A percentile compares a stretch with the other conserved stretches of the same genome.
Evolutionary conservation across 495 filamentous ascomycete species (phyloP).

Genomic region (Penicillium simplicissimum): DNA sequence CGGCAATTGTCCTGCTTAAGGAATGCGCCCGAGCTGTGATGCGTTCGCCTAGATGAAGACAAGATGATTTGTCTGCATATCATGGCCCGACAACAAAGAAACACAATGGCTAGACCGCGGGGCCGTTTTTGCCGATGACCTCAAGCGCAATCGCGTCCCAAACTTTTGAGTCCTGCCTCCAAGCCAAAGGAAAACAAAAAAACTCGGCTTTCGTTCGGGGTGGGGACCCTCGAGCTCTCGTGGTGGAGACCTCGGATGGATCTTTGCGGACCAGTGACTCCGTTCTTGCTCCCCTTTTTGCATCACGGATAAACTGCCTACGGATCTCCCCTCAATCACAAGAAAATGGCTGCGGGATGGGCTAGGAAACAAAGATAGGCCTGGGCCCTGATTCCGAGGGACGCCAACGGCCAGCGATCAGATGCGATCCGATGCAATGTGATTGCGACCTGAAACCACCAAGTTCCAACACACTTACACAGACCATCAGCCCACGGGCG

Average conservation of each 20-base stretch:
- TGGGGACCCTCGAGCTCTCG: constrained; percentile 9
- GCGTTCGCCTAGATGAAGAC: neutral
- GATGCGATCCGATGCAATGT: neutral
- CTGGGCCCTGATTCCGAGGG: neutral
- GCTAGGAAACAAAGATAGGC: neutral
- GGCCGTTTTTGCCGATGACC: neutral
- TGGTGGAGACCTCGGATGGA: constrained; percentile 33
- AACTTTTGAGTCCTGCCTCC: neutral
- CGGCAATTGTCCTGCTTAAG: constrained; percentile 1
- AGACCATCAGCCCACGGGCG: constrained; percentile 25
- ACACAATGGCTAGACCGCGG: constrained; percentile 1
- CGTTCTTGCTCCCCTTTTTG: constrained; percentile 11
- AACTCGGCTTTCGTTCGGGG: constrained; percentile 9
- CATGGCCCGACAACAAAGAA: neutral
- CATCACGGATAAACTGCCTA: constrained; percentile 8
- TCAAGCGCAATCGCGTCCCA: constrained; percentile 3
- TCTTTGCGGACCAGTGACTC: constrained; percentile 18
- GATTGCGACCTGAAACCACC: constrained; percentile 28
- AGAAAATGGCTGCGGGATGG: too few relatives aligned
- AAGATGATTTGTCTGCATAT: neutral
- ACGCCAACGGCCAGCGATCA: neutral
- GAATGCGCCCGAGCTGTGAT: neutral
- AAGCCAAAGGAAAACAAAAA: constrained; percentile 5
- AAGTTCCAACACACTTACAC: constrained; percentile 2
- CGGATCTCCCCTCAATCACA: neutral